Percentiles rank a stretch among this genome's conserved stretches.
Conservation (phyloP, 148 eudicot genomes). For the Diospyros kaki region DNA sequence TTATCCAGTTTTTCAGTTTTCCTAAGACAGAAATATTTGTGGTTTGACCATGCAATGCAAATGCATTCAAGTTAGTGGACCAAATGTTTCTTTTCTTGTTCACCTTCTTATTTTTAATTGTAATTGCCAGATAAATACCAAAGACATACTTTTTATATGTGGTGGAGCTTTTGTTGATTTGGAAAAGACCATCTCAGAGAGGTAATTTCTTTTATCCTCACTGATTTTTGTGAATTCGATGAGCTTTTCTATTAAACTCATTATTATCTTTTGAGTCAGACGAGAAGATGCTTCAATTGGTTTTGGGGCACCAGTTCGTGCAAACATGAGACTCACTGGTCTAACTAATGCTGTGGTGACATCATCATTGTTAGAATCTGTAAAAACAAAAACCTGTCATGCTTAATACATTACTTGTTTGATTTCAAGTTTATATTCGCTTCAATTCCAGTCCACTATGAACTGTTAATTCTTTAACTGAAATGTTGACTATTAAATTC, state of each 20-base stretch:
- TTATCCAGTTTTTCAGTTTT: not conserved
- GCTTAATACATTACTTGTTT: not conserved
- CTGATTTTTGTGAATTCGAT: not conserved
- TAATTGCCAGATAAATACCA: conserved; percentile 42
- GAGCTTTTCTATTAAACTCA: not conserved
- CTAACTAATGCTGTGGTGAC: conserved; percentile 31
- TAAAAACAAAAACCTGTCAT: conserved; percentile 19
- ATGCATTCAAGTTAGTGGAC: not conserved
- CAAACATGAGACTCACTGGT: conserved; percentile 43
- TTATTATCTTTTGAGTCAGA: conserved; percentile 24
- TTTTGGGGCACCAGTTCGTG: conserved; percentile 59
- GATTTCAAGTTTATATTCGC: not conserved
- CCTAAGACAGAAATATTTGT: not conserved
- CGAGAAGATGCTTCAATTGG: conserved; percentile 65
- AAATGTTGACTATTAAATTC: conserved; percentile 11
- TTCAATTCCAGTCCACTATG: not conserved
- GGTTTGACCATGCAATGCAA: not conserved
- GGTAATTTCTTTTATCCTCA: conserved; percentile 21
- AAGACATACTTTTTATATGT: conserved; percentile 53
- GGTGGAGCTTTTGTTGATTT: conserved; percentile 52
- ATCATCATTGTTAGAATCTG: conserved; percentile 53
- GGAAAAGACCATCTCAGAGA: conserved; percentile 50
- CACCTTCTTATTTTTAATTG: conserved; percentile 6
- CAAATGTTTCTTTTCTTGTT: not conserved
- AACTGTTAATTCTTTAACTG: not conserved